Percentiles rank a stretch among this genome's conserved stretches.
These are phyloP conservation scores for Pythium dissotocum DNA, from an alignment of 352 stramenopile genomes.

Conservation along the genomic window DNA sequence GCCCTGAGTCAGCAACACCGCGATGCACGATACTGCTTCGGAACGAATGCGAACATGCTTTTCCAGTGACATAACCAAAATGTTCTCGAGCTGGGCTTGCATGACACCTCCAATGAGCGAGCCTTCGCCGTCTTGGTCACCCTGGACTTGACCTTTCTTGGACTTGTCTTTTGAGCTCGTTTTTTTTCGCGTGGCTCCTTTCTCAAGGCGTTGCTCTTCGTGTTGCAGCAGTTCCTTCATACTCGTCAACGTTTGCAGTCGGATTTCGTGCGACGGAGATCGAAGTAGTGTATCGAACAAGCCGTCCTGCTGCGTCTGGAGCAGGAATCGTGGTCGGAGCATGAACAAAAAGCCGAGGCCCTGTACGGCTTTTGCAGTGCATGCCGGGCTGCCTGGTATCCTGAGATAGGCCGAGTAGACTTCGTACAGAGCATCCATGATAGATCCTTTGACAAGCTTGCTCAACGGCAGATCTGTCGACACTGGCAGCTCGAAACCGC, in stretches of 20 bases:
- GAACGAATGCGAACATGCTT: slow-evolving; percentile 64
- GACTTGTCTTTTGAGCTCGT: slow-evolving; percentile 52
- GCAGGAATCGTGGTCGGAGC: slow-evolving; percentile 59
- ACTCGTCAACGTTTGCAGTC: slow-evolving; percentile 70
- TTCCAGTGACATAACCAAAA: slow-evolving; percentile 53
- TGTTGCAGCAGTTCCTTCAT: slow-evolving; percentile 69
- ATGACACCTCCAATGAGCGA: slow-evolving; percentile 87
- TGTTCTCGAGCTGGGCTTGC: slow-evolving; percentile 75
- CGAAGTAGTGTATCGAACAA: slow-evolving; percentile 55
- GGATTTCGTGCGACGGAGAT: slow-evolving; percentile 43
- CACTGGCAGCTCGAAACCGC: slow-evolving; percentile 26
- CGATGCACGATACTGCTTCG: slow-evolving; percentile 68
- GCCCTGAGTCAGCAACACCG: slow-evolving; percentile 70
- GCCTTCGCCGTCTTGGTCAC: slow-evolving; percentile 84
- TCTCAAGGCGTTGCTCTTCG: slow-evolving; percentile 73
- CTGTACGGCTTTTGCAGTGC: slow-evolving; percentile 75
- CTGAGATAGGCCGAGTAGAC: slow-evolving; percentile 54
- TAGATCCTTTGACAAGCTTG: slow-evolving; percentile 45
- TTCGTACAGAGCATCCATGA: slow-evolving; percentile 66
- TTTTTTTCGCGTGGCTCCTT: slow-evolving; percentile 37
- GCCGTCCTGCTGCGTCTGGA: slow-evolving; percentile 72
- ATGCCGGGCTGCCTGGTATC: slow-evolving; percentile 44
- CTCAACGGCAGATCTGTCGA: slow-evolving; percentile 20
- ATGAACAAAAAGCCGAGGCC: slow-evolving; percentile 83
- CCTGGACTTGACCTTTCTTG: slow-evolving; percentile 76